phyloP scores from a whole-genome alignment of 2,329 filamentous ascomycete species.

The Cladosporium sp. region DNA sequence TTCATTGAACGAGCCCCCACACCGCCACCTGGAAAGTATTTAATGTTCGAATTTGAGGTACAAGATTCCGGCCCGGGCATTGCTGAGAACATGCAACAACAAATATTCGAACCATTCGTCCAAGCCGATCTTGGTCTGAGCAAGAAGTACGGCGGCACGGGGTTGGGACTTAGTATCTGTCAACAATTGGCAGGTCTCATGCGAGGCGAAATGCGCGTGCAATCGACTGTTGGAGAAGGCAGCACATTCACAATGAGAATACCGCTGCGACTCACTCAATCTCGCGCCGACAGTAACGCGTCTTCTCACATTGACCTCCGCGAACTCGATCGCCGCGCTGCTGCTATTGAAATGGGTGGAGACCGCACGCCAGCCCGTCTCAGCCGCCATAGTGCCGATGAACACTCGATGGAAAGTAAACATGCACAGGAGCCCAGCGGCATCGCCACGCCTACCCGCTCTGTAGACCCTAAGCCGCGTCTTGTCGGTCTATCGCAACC shows the following conservation, averaged over 20 bases:
- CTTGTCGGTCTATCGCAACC: slow-evolving; percentile 78
- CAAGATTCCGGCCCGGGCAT: slow-evolving; percentile 87
- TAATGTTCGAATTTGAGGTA: slow-evolving; percentile 82
- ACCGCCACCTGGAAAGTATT: slow-evolving; percentile 59
- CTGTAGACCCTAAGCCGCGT: slow-evolving; percentile 64
- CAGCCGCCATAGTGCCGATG: slow-evolving; percentile 18
- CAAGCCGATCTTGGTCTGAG: slow-evolving; percentile 86
- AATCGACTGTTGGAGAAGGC: slow-evolving; percentile 68
- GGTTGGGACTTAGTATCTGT: slow-evolving; percentile 83
- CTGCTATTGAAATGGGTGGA: background rate
- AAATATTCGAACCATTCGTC: slow-evolving; percentile 90
- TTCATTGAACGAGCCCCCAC: slow-evolving; percentile 34
- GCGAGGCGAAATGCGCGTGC: slow-evolving; percentile 70
- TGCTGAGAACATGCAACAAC: slow-evolving; percentile 68
- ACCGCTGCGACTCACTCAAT: slow-evolving; percentile 71
- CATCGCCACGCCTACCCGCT: slow-evolving; percentile 9
- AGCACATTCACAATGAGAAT: slow-evolving; percentile 80
- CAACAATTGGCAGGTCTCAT: slow-evolving; percentile 79
- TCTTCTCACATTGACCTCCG: slow-evolving; percentile 29
- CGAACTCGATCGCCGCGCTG: slow-evolving; percentile 14
- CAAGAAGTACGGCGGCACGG: slow-evolving; percentile 86
- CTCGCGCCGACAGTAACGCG: slow-evolving; percentile 55
- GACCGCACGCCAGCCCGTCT: slow-evolving; percentile 14
- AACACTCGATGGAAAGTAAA: background rate
- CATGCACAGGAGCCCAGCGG: slow-evolving; percentile 35